A percentile compares a stretch with the other conserved stretches of the same genome.
These are phyloP conservation scores for Crinitomyces ghanaensis DNA, from an alignment of 805 yeast species.

Conservation along the genomic window DNA sequence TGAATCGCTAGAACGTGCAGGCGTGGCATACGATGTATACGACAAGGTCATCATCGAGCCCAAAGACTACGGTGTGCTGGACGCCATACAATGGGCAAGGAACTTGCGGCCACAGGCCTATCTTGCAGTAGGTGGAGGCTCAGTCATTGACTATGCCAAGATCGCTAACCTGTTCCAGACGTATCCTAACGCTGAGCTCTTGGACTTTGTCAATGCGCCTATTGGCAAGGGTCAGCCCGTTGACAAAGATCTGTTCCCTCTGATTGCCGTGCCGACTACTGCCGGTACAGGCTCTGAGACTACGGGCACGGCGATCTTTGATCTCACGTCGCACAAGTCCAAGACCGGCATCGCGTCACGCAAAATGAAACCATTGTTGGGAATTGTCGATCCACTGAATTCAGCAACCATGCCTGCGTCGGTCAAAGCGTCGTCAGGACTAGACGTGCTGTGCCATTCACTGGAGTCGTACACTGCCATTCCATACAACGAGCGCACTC, in stretches of 20 bases:
- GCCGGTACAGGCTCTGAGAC: conserved; percentile 39
- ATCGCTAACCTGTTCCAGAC: conserved; percentile 32
- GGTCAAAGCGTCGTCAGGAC: conserved; percentile 33
- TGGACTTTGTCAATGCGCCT: conserved; percentile 34
- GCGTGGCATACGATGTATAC: conserved; percentile 26
- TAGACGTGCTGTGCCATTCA: conserved; percentile 36
- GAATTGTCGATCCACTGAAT: conserved; percentile 33
- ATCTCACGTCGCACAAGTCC: conserved; percentile 28
- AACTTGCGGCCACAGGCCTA: conserved; percentile 28
- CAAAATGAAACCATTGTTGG: conserved; percentile 32
- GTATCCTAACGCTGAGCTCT: conserved; percentile 30
- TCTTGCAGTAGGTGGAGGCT: conserved; percentile 37
- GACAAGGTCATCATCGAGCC: conserved; percentile 30
- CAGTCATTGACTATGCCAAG: conserved; percentile 37
- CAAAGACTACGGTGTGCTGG: conserved; percentile 25
- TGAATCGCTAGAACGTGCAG: conserved; percentile 25
- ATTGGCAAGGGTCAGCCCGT: conserved; percentile 29
- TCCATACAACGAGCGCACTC: conserved; percentile 30
- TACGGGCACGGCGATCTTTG: conserved; percentile 36
- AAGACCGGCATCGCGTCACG: conserved; percentile 36
- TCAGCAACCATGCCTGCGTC: conserved; percentile 32
- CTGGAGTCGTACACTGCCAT: conserved; percentile 37
- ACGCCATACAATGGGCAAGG: conserved; percentile 30
- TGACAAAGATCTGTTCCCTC: conserved; percentile 26
- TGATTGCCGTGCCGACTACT: conserved; percentile 35